Percentiles rank a stretch among this genome's conserved stretches.
Evolutionary conservation across 768 basidiomycete genomes (phyloP).

Genomic region (Russula ochroleuca): DNA sequence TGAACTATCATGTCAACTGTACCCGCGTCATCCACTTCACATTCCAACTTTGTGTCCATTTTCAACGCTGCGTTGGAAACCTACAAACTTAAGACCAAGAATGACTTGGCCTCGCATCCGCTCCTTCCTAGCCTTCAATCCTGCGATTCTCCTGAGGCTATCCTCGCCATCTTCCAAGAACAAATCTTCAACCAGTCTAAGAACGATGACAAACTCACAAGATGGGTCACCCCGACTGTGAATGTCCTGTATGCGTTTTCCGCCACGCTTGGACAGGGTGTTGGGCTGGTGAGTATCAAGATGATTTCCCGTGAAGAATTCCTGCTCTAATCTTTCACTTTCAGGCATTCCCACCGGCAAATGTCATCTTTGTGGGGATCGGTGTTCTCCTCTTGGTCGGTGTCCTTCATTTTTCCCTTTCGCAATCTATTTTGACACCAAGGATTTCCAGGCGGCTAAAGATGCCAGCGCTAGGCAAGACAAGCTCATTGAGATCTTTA

Average conservation of each 20-base stretch:
- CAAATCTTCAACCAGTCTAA: neutral
- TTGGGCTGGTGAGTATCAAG: neutral
- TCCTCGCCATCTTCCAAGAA: neutral
- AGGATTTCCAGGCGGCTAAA: neutral
- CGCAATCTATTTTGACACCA: neutral
- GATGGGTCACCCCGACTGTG: neutral
- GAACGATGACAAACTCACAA: neutral
- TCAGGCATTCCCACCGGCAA: conserved; percentile 1
- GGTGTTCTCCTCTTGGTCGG: neutral
- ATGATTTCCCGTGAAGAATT: too few relatives aligned
- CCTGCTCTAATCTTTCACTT: neutral
- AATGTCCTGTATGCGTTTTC: conserved; percentile 3
- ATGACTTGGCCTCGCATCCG: neutral
- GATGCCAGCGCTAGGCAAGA: neutral
- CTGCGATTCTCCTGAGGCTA: neutral
- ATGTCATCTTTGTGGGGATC: neutral
- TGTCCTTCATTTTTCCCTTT: neutral
- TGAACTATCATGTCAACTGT: neutral
- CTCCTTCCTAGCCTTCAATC: neutral
- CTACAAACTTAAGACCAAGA: neutral
- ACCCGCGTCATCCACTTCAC: neutral
- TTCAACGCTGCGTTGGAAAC: neutral
- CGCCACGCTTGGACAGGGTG: neutral
- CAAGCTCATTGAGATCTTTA: neutral
- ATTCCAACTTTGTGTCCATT: neutral